These are phyloP conservation scores for Diversispora epigaea DNA, from an alignment of 192 early-diverging fungal species.

Conservation along the genomic window DNA sequence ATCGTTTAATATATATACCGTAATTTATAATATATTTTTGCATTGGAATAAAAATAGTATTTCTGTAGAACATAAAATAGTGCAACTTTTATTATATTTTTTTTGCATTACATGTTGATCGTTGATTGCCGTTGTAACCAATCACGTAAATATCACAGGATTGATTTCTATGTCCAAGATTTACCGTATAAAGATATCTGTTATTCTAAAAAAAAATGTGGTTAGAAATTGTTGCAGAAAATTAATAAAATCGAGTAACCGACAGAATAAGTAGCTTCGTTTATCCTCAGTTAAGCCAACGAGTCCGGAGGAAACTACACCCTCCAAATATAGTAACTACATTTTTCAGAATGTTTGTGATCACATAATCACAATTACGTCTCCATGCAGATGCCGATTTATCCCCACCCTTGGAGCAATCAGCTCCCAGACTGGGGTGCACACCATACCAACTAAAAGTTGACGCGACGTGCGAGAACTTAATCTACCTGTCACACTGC, in stretches of 20 bases:
- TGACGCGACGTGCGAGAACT: constrained; percentile 11
- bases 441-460: constrained; percentile 1
- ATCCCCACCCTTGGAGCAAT: constrained; percentile 10
- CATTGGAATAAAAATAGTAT: no score
- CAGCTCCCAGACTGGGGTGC: constrained; percentile 7
- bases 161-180: no score
- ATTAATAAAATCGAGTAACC: not conserved
- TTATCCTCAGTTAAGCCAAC: constrained; percentile 33
- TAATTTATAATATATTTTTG: no score
- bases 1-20: no score
- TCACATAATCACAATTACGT: constrained; percentile 1
- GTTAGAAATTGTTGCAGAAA: constrained; percentile 13
- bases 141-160: no score
- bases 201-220: not conserved
- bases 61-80: no score
- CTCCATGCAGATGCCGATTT: constrained; percentile 2
- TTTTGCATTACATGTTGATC: no score
- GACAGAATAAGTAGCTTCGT: constrained; percentile 30
- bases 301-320: constrained; percentile 21
- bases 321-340: constrained; percentile 7
- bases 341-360: constrained; percentile 14
- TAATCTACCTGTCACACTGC: constrained; percentile 7
- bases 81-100: no score
- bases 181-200: no score
- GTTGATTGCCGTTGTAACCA: no score